Evolutionary conservation across 148 eudicot species (phyloP).

Genomic region (Vaccinium vitisidaea): DNA sequence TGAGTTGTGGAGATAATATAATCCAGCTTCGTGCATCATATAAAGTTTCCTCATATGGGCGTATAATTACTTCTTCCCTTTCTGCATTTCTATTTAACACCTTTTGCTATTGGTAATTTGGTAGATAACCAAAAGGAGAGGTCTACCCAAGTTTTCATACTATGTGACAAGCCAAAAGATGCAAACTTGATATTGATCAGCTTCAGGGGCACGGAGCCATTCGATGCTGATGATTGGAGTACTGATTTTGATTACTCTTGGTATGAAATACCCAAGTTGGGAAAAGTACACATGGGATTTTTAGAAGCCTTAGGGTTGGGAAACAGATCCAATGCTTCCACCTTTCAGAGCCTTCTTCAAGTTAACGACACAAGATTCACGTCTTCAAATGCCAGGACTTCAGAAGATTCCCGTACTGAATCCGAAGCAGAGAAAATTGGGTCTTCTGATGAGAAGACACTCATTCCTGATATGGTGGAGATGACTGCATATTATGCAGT

Average conservation of each 20-base stretch:
- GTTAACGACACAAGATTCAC: not conserved
- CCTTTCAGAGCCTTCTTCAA: slow-evolving; percentile 37
- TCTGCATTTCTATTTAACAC: not conserved
- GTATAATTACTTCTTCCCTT: not conserved
- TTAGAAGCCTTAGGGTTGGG: slow-evolving; percentile 64
- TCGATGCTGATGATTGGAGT: slow-evolving; percentile 62
- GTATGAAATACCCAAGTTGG: slow-evolving; percentile 53
- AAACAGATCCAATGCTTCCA: slow-evolving; percentile 36
- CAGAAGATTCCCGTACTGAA: slow-evolving; percentile 15
- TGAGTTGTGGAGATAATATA: not conserved
- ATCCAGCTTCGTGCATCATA: not conserved
- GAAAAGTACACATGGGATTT: slow-evolving; percentile 64
- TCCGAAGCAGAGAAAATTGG: not conserved
- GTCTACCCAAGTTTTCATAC: slow-evolving; percentile 57
- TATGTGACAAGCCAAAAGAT: slow-evolving; percentile 48
- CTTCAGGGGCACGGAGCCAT: slow-evolving; percentile 66
- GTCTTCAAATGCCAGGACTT: slow-evolving; percentile 7
- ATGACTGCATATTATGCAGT: slow-evolving; percentile 47
- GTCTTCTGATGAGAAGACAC: slow-evolving; percentile 4
- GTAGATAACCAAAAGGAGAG: slow-evolving; percentile 50
- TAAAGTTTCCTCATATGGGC: not conserved
- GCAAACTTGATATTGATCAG: slow-evolving; percentile 56
- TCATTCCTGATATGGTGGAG: slow-evolving; percentile 30
- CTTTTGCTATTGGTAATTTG: not conserved
- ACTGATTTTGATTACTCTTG: slow-evolving; percentile 65